A percentile compares a stretch with the other conserved stretches of the same genome.
Evolutionary conservation across 2,329 filamentous ascomycete genomes (phyloP).

Genomic region (Trichoderma asperellum): DNA sequence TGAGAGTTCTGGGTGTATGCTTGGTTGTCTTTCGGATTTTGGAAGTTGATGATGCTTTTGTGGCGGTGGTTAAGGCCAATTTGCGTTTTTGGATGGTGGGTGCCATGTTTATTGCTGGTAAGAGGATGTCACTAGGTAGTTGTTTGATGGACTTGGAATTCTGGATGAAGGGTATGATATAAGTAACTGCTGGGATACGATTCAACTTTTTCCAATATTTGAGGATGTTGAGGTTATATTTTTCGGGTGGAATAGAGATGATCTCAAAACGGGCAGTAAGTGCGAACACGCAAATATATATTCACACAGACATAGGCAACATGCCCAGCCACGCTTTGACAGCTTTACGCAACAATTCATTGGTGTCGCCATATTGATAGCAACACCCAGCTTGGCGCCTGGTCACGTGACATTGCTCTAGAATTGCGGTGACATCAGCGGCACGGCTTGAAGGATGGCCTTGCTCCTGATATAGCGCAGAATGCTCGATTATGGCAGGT

Average conservation of each 20-base stretch:
- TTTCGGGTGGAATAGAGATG: not conserved
- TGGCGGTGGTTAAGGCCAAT: not conserved
- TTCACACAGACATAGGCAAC: not conserved
- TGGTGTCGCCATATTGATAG: constrained; percentile 32
- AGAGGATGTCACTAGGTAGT: not conserved
- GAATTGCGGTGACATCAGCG: constrained; percentile 22
- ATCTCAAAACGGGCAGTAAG: not conserved
- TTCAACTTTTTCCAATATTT: not conserved
- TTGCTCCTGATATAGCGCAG: not conserved
- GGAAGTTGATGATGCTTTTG: not conserved
- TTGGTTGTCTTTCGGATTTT: constrained; percentile 5
- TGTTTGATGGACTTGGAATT: not conserved
- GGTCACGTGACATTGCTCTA: constrained; percentile 29
- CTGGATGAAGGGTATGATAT: not conserved
- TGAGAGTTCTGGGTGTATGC: not conserved
- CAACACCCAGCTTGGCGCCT: constrained; percentile 31
- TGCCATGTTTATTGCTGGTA: not conserved
- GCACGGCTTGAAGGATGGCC: not conserved
- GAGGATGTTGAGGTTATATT: not conserved
- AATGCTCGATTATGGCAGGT: not conserved
- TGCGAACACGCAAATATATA: constrained; percentile 3
- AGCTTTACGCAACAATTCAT: not conserved
- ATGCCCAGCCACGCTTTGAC: not conserved
- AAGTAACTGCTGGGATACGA: not conserved
- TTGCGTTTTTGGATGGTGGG: constrained; percentile 24